Conservation (phyloP, 305 asterid genomes). For the Fraxinus latifolia region DNA sequence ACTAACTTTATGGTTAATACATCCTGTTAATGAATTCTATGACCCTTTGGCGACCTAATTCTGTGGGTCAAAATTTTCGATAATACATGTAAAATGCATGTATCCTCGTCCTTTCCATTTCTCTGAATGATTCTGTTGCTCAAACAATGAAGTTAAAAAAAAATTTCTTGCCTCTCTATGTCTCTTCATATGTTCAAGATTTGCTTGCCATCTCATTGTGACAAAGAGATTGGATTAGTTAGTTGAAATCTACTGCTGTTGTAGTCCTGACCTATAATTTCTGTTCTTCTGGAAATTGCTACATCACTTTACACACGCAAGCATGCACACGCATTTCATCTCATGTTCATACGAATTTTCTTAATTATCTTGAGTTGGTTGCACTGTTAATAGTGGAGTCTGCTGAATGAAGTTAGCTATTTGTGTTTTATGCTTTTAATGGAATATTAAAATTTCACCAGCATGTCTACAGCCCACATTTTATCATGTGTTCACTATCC, state of each 20-base stretch:
- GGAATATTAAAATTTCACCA: neutral
- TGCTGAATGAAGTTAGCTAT: neutral
- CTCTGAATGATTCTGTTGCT: neutral
- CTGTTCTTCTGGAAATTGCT: neutral
- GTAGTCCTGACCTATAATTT: neutral
- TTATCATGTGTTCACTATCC: neutral
- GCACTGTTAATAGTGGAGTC: neutral
- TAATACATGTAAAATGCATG: neutral
- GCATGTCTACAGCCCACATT: neutral
- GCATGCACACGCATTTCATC: neutral
- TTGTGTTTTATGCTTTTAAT: neutral
- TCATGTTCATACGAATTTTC: neutral
- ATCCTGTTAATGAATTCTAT: neutral
- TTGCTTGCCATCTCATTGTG: neutral
- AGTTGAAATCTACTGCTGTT: neutral
- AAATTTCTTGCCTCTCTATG: neutral
- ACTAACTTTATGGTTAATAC: neutral
- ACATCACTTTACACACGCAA: neutral
- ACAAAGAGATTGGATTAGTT: neutral
- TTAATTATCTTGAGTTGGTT: neutral
- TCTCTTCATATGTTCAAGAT: neutral
- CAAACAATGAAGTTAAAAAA: neutral
- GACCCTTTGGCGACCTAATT: neutral
- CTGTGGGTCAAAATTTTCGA: neutral
- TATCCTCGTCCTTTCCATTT: neutral